A percentile compares a stretch with the other conserved stretches of the same genome.
Conservation (phyloP, 352 stramenopile genomes). For the Phytophthora parvispora region DNA sequence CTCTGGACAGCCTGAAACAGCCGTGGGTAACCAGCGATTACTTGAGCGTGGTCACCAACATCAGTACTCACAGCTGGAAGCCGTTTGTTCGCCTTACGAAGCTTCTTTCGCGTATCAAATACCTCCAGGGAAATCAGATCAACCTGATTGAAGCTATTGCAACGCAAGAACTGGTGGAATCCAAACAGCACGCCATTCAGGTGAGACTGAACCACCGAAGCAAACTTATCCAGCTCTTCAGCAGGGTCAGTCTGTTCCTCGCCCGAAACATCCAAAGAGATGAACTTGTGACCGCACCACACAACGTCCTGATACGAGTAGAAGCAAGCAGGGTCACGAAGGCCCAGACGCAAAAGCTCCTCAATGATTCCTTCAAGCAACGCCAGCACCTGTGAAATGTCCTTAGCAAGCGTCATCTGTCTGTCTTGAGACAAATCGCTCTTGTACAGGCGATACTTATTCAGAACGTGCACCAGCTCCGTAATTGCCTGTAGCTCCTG, state of each 20-base stretch:
- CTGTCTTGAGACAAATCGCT: constrained; percentile 17
- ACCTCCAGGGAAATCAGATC: constrained; percentile 80
- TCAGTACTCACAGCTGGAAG: constrained; percentile 25
- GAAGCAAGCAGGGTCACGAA: constrained; percentile 73
- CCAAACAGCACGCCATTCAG: constrained; percentile 74
- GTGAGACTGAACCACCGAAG: constrained; percentile 66
- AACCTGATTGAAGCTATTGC: constrained; percentile 84
- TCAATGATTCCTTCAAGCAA: constrained; percentile 69
- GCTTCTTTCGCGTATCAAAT: constrained; percentile 77
- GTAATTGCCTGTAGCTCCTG: constrained; percentile 74
- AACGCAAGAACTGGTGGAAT: constrained; percentile 84
- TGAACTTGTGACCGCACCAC: constrained; percentile 84
- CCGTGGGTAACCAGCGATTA: constrained; percentile 56
- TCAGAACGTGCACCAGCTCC: constrained; percentile 66
- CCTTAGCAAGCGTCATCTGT: constrained; percentile 28
- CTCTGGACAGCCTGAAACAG: constrained; percentile 72
- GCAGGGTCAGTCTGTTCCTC: constrained; percentile 9
- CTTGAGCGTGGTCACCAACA: constrained; percentile 56
- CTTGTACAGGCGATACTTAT: constrained; percentile 48
- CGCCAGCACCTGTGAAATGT: constrained; percentile 48
- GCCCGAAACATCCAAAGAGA: constrained; percentile 8
- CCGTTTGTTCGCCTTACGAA: constrained; percentile 47
- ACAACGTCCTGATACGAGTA: constrained; percentile 88
- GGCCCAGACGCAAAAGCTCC: constrained; percentile 54
- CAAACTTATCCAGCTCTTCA: constrained; percentile 60